A percentile compares a stretch with the other conserved stretches of the same genome.
Conservation (phyloP, 441 rosid species). For the Populus hybrid region DNA sequence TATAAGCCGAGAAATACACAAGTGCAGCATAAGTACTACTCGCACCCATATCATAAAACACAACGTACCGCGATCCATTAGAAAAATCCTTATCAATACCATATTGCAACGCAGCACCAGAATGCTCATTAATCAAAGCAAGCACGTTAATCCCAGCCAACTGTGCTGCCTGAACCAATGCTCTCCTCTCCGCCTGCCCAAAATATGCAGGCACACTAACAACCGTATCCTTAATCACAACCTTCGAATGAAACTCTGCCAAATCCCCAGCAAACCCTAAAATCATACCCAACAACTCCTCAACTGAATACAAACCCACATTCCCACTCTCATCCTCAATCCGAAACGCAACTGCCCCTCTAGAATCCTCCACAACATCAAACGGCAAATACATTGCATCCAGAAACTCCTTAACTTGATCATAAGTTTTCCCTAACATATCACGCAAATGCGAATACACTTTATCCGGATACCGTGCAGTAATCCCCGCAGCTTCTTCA, state of each 20-base stretch:
- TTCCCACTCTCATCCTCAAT: slow-evolving; percentile 37
- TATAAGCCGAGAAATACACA: slow-evolving; percentile 81
- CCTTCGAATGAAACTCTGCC: slow-evolving; percentile 80
- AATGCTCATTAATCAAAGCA: slow-evolving; percentile 74
- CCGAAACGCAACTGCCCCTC: slow-evolving; percentile 65
- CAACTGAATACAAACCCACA: slow-evolving; percentile 52
- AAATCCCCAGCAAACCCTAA: slow-evolving; percentile 59
- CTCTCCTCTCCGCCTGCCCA: slow-evolving; percentile 94
- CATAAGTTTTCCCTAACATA: slow-evolving; percentile 74
- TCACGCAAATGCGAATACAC: slow-evolving; percentile 80
- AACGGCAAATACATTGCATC: slow-evolving; percentile 77
- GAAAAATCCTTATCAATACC: slow-evolving; percentile 94
- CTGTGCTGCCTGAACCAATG: slow-evolving; percentile 77
- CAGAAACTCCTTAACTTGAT: slow-evolving; percentile 46
- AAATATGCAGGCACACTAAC: slow-evolving; percentile 85
- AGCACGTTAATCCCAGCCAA: slow-evolving; percentile 89
- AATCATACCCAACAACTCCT: slow-evolving; percentile 89
- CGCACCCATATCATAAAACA: slow-evolving; percentile 96
- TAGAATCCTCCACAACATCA: slow-evolving; percentile 62
- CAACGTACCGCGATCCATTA: slow-evolving; percentile 76
- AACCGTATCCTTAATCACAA: slow-evolving; percentile 64
- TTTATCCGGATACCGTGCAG: slow-evolving; percentile 78
- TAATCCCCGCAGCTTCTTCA: slow-evolving; percentile 91
- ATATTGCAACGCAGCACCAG: slow-evolving; percentile 97
- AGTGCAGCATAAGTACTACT: slow-evolving; percentile 83